Conservation (phyloP, 495 filamentous ascomycete species). For the Stereocaulon alpinum region DNA sequence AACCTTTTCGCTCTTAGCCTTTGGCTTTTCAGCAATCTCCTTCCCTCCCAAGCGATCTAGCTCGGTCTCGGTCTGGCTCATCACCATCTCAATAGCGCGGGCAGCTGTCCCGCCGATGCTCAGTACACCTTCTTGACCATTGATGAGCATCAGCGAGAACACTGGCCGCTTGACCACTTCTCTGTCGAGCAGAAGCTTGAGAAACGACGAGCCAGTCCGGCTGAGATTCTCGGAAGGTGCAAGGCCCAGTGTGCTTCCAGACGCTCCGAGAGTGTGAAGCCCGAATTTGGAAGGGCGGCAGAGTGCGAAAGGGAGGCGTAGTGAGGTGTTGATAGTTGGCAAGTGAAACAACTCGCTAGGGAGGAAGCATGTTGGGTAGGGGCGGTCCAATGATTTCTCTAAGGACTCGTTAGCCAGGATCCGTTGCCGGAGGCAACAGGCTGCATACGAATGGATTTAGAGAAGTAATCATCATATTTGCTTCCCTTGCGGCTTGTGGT, state of each 20-base stretch:
- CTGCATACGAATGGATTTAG: slow-evolving; percentile 18
- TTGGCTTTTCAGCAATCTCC: slow-evolving; percentile 8
- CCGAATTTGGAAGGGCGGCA: slow-evolving; percentile 27
- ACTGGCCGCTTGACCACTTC: slow-evolving; percentile 22
- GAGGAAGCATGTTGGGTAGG: slow-evolving; percentile 23
- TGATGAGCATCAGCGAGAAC: slow-evolving; percentile 28
- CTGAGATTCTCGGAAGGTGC: slow-evolving; percentile 26
- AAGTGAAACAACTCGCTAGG: slow-evolving; percentile 25
- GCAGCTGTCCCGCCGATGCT: slow-evolving; percentile 29
- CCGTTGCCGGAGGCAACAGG: background rate
- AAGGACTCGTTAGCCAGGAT: background rate
- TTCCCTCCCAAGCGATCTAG: slow-evolving; percentile 21
- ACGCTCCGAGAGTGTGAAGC: slow-evolving; percentile 22
- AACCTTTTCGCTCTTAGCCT: background rate
- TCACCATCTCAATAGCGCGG: slow-evolving; percentile 17
- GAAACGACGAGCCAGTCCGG: slow-evolving; percentile 23
- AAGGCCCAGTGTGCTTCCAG: slow-evolving; percentile 26
- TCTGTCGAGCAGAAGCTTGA: slow-evolving; percentile 23
- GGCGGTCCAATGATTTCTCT: slow-evolving; percentile 21
- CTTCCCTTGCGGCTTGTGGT: slow-evolving; percentile 27
- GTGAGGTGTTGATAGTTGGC: slow-evolving; percentile 21
- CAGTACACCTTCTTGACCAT: slow-evolving; percentile 26
- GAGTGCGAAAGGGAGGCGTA: slow-evolving; percentile 25
- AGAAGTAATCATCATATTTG: slow-evolving; percentile 25
- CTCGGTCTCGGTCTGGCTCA: slow-evolving; percentile 20